Evolutionary conservation across 2,329 filamentous ascomycete genomes (phyloP), one percentile per base, ranked within the genome.

Genomic region (Colletotrichum liaoningense): DNA sequence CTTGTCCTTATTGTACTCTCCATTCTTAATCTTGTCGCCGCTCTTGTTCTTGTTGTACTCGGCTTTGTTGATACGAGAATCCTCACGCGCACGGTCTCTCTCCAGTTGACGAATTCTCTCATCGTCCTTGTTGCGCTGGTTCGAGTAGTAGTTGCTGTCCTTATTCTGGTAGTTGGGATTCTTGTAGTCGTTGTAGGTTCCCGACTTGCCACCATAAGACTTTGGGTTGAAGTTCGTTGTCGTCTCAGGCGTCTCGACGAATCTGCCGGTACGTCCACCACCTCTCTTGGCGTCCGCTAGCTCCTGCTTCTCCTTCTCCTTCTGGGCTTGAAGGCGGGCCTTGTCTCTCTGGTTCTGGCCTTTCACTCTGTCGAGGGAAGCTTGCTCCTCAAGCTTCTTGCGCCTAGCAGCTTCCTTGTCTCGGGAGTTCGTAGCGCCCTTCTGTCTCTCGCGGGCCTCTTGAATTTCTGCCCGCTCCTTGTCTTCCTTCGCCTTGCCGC

Each of bases 241-340:
- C 12, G 56, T 6, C 24, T 14, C 54, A n/a, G 22, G 46, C 0
- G 11, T 33, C 0, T 72, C 30, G 1, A 56, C 65, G 14, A 52
- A 52, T n/a, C n/a, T 57, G 24, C 42, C 42, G 19, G 19, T 26
- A 19, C 22, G 22, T 16, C 30, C 56, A 19, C 30, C 56, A 19
- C 33, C 33, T 11, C 19, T 42, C 8, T 46, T 72, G 7, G 58
- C 24, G 0, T 63, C 57, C 4, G 26, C 26, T 9, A 72, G 8
- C 9, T 72, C 64, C 28, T 52, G 5, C 5, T 63, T 62, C 52
- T 72, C 49, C 69, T 63, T 46, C 0, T 68, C 28, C 12, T 63
- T 72, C 12, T 62, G 3, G 5, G 1, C 3, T 4, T 49, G 49
- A 2, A 72, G 64, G 4, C 7, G 5, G 1, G 22, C 28, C 28